Conservation (phyloP, 352 stramenopile species). For the Phytophthora citricola region DNA sequence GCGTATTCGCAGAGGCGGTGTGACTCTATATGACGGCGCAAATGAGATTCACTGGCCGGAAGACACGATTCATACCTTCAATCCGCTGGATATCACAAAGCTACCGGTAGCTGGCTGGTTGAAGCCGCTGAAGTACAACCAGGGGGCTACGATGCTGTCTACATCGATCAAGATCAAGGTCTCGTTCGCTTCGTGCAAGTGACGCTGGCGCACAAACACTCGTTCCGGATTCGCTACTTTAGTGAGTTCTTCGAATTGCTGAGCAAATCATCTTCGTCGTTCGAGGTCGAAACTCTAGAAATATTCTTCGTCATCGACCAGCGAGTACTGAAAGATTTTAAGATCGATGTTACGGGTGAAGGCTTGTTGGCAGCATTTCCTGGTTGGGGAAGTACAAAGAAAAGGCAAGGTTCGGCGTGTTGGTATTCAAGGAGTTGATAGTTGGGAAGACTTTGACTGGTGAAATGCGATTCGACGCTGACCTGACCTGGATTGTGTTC, state of each 20-base stretch:
- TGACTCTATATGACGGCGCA: neutral
- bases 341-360: neutral
- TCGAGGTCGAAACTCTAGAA: conserved; percentile 9
- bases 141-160: conserved; percentile 24
- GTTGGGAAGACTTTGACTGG: neutral
- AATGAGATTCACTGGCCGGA: neutral
- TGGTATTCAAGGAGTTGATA: neutral
- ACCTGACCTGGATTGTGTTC: too few relatives aligned
- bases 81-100: neutral
- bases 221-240: conserved; percentile 9
- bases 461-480: neutral
- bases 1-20: neutral
- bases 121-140: conserved; percentile 1
- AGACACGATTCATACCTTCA: neutral
- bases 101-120: neutral
- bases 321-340: neutral
- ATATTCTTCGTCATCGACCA: conserved; percentile 20
- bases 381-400: conserved; percentile 4
- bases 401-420: neutral
- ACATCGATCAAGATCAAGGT: conserved; percentile 5
- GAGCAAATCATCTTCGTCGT: too few relatives aligned
- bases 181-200: conserved; percentile 24
- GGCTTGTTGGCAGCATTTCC: neutral
- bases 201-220: neutral
- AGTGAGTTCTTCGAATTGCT: neutral